Evolutionary conservation across 2,329 filamentous ascomycete species (phyloP), one percentile per base, ranked within the genome.

Genomic region (Xylariaceae sp.): DNA sequence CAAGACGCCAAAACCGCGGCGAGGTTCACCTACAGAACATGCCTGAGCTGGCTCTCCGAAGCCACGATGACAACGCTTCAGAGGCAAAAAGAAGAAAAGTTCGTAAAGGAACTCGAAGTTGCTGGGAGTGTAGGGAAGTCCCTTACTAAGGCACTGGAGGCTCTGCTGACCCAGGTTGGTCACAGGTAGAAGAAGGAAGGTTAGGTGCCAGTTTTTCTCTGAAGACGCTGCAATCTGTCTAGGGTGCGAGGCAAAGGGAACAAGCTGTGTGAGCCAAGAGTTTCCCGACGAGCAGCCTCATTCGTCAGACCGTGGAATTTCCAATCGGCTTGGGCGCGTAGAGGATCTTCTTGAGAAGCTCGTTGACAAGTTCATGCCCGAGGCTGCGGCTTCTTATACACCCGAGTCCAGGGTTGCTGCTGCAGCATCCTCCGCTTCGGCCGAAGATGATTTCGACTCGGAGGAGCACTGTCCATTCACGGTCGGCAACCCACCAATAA

Each of bases 21-120:
- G 22, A 26, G 6, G 11, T n/a, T n/a, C n/a, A n/a, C n/a, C n/a
- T 6, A 6, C 22, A 26, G 11, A 26, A 6, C 22, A 26, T 26
- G 22, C 11, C 22, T 26, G 6, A 26, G 11, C 22, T 26, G 11
- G 6, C 22, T 11, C 6, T 26, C 11, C 22, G 22, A 26, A 26
- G 11, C 22, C 22, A 11, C 22, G 6, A 26, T 26, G 22, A 11
- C 6, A 26, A 26, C 22, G 22, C 6, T 11, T 26, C 30, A 17
- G 30, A 57, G 18, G 46, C 57, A 19, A 66, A 66, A 51, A 61
- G 67, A 38, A 62, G 68, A 38, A 73, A 66, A 50, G 51, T 73
- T 18, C 68, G 71, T 15, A 76, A 76, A 45, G 73, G 74, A n/a
- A 78, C 74, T 2, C 67, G 67, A 46, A 76, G 72, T 49, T 76